Evolutionary conservation across 768 basidiomycete genomes (phyloP).

Genomic region (Russula abietina): DNA sequence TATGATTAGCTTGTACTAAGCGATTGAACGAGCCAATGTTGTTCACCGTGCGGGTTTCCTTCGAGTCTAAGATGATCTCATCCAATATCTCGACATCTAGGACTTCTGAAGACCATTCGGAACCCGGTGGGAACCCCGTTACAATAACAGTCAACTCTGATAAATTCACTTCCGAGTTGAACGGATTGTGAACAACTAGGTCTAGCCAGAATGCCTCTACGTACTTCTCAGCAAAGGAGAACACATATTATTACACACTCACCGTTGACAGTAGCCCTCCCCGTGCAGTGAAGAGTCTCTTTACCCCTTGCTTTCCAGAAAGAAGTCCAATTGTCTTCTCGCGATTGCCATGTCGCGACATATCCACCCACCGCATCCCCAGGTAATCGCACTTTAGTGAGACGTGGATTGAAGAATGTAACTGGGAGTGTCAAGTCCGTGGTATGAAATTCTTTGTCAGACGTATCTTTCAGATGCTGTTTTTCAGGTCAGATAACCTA

Average conservation of each 20-base stretch:
- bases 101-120: conserved; percentile 34
- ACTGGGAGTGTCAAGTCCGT: conserved; percentile 57
- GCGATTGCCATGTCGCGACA: conserved; percentile 49
- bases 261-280: conserved; percentile 64
- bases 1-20: conserved; percentile 1
- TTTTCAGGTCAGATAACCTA: conserved; percentile 3
- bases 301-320: conserved; percentile 55
- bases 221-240: conserved; percentile 16
- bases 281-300: conserved; percentile 47
- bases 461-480: conserved; percentile 68
- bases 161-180: conserved; percentile 67
- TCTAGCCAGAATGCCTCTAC: conserved; percentile 77
- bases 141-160: conserved; percentile 54
- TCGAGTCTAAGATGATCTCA: conserved; percentile 55
- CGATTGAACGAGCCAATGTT: not conserved
- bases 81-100: conserved; percentile 56
- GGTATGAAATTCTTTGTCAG: conserved; percentile 39
- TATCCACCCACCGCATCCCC: conserved; percentile 44
- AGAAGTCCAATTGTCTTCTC: conserved; percentile 58
- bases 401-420: conserved; percentile 52
- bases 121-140: conserved; percentile 35
- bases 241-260: conserved; percentile 18
- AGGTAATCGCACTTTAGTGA: conserved; percentile 53
- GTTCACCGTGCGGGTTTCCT: conserved; percentile 60
- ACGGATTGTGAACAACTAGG: conserved; percentile 60